These are phyloP conservation scores for Peronospora farinosa DNA, from an alignment of 352 stramenopile species.

Conservation along the genomic window DNA sequence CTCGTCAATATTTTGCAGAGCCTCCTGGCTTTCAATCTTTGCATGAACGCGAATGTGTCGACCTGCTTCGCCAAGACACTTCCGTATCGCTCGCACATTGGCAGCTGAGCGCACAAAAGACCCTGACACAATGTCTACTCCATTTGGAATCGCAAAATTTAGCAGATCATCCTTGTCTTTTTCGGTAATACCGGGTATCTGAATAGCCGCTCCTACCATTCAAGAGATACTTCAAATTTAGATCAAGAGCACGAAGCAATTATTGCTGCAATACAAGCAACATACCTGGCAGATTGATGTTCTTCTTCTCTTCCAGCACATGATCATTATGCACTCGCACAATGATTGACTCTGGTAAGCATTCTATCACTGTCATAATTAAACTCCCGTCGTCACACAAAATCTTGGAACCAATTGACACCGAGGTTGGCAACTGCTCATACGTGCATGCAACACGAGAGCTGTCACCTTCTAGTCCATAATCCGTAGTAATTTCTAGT, in stretches of 20 bases:
- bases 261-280: conserved; percentile 3
- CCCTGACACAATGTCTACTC: conserved; percentile 97
- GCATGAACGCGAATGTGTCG: conserved; percentile 93
- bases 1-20: conserved; percentile 93
- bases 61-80: conserved; percentile 76
- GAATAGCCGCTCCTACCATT: conserved; percentile 52
- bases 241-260: not conserved
- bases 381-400: conserved; percentile 94
- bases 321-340: conserved; percentile 82
- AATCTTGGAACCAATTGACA: conserved; percentile 90
- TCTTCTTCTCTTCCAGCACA: conserved; percentile 93
- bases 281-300: conserved; percentile 93
- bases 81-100: conserved; percentile 90
- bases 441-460: conserved; percentile 92
- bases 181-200: conserved; percentile 91
- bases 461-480: conserved; percentile 68
- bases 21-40: conserved; percentile 99
- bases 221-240: conserved; percentile 3
- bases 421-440: conserved; percentile 85
- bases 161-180: conserved; percentile 91
- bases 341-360: conserved; percentile 63
- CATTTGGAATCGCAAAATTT: conserved; percentile 94
- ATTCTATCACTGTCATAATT: conserved; percentile 88
- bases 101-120: conserved; percentile 97
- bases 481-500: conserved; percentile 89